phyloP scores from a whole-genome alignment of 2,329 filamentous ascomycete genomes.

The Fusarium duplospermum region DNA sequence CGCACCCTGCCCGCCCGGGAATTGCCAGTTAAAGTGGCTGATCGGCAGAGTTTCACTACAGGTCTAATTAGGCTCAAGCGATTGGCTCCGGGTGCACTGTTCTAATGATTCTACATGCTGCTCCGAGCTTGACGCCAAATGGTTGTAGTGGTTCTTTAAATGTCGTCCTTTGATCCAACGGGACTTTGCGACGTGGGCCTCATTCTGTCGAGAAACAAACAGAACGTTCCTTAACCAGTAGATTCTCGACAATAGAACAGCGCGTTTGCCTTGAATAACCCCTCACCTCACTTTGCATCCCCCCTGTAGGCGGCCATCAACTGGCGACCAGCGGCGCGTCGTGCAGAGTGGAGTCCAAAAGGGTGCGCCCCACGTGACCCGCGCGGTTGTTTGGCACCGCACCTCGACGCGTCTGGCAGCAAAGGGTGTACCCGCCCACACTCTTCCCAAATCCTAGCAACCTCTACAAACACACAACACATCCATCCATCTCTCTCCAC shows the following conservation, averaged over 20 bases:
- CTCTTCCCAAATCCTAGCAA: slow-evolving; percentile 17
- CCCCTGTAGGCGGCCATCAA: slow-evolving; percentile 17
- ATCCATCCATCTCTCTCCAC: not conserved
- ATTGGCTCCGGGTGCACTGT: not conserved
- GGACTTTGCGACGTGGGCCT: not conserved
- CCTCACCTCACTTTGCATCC: not conserved
- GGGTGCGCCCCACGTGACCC: slow-evolving; percentile 10
- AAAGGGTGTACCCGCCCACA: slow-evolving; percentile 21
- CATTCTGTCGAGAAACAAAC: not conserved
- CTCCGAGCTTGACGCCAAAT: not conserved
- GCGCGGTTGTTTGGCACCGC: slow-evolving; percentile 17
- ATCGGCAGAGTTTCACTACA: not conserved
- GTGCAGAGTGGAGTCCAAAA: slow-evolving; percentile 13
- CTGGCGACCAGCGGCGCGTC: slow-evolving; percentile 13
- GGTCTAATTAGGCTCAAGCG: slow-evolving; percentile 19
- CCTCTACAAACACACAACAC: slow-evolving; percentile 24
- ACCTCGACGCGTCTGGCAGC: slow-evolving; percentile 7
- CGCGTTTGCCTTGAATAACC: slow-evolving; percentile 23
- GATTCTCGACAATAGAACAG: slow-evolving; percentile 18
- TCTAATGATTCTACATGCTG: not conserved
- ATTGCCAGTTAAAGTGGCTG: not conserved
- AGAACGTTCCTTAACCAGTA: not conserved
- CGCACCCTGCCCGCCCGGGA: not conserved
- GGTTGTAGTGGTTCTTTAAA: not conserved
- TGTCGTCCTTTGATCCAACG: not conserved